Conservation (phyloP, 1,139 yeast genomes). For the Taphrina confusa region DNA sequence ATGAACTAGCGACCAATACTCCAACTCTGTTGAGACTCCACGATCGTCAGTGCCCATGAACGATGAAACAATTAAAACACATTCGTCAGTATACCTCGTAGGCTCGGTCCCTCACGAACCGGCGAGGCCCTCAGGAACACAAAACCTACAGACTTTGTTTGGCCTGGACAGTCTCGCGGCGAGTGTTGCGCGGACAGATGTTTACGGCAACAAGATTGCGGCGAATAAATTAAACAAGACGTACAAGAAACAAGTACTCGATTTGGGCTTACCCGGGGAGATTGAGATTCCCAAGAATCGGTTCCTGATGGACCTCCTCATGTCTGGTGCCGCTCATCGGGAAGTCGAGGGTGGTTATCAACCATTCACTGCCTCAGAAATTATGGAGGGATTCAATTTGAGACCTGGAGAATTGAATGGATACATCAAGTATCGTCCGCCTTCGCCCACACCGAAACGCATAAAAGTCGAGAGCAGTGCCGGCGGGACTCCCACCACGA, state of each 20-base stretch:
- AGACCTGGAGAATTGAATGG: conserved; percentile 29
- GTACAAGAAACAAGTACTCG: conserved; percentile 30
- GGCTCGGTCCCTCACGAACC: background rate
- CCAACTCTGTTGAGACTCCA: too few species aligned
- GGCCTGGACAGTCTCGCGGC: conserved; percentile 30
- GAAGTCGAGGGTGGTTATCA: conserved; percentile 26
- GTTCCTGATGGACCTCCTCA: conserved; percentile 19
- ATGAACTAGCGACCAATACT: too few species aligned
- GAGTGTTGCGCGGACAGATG: conserved; percentile 35
- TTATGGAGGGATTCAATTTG: conserved; percentile 8
- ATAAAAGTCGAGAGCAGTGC: background rate
- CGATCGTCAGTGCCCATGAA: too few species aligned
- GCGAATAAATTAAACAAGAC: conserved; percentile 26
- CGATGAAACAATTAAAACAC: background rate
- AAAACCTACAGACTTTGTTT: conserved; percentile 22
- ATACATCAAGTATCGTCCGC: conserved; percentile 12
- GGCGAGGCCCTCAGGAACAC: conserved; percentile 27
- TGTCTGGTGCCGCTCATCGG: conserved; percentile 27
- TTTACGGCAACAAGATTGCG: conserved; percentile 30
- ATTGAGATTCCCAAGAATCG: conserved; percentile 20
- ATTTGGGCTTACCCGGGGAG: conserved; percentile 18
- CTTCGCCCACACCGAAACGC: conserved; percentile 5
- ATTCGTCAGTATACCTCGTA: conserved; percentile 8
- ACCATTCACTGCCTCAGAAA: conserved; percentile 9
- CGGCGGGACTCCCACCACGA: conserved; percentile 12